A percentile compares a stretch with the other conserved stretches of the same genome.
Conservation (phyloP, 169 alveolate genomes). For the Cytauxzoon felis region DNA sequence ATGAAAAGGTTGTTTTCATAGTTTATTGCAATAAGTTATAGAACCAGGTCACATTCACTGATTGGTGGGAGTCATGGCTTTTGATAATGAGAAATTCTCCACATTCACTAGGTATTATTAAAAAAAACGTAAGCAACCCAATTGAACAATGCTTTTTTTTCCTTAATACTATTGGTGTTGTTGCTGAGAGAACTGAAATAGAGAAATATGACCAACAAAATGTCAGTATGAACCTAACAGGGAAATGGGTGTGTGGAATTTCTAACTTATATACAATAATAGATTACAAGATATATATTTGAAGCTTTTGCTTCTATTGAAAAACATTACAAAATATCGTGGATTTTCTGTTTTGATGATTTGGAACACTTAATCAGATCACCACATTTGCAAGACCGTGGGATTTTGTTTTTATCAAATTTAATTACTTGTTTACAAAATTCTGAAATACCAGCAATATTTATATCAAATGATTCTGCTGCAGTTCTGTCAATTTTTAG, state of each 20-base stretch:
- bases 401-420: conserved; percentile 18
- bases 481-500: background rate
- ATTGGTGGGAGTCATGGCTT: no score
- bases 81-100: no score
- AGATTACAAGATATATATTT: conserved; percentile 21
- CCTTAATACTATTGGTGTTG: conserved; percentile 15
- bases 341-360: conserved; percentile 51
- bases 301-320: background rate
- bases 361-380: conserved; percentile 23
- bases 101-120: no score
- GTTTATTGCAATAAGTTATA: no score
- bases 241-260: conserved; percentile 28
- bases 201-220: background rate
- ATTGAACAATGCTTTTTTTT: background rate
- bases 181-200: conserved; percentile 30
- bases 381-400: conserved; percentile 38
- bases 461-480: conserved; percentile 19
- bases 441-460: conserved; percentile 9
- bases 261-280: background rate
- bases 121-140: no score
- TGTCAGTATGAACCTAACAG: conserved; percentile 32
- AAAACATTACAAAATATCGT: background rate
- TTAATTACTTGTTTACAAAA: conserved; percentile 15
- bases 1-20: no score
- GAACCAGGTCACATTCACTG: no score